Evolutionary conservation across 2,329 filamentous ascomycete species (phyloP).

Genomic region (Talaromyces islandicus): DNA sequence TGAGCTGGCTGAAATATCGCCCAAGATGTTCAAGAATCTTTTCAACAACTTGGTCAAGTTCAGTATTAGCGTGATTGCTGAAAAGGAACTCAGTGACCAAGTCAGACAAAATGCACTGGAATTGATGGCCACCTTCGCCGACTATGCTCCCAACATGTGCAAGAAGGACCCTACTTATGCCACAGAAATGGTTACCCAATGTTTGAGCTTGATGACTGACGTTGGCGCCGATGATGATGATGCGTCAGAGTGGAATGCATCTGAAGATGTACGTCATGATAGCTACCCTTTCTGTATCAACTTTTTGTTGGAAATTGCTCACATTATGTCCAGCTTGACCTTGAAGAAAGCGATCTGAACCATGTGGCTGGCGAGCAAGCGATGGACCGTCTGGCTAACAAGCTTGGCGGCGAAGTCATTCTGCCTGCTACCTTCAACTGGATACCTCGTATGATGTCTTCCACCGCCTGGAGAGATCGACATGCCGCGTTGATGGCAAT

Average conservation of each 20-base stretch:
- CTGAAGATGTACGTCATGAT: constrained; percentile 67
- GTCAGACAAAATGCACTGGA: constrained; percentile 92
- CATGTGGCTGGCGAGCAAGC: constrained; percentile 97
- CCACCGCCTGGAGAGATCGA: constrained; percentile 86
- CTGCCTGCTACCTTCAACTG: constrained; percentile 91
- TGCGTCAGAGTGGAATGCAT: constrained; percentile 84
- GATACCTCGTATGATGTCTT: constrained; percentile 97
- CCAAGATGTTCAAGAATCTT: constrained; percentile 95
- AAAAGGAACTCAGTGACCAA: constrained; percentile 87
- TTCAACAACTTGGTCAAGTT: constrained; percentile 92
- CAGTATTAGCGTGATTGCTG: constrained; percentile 86
- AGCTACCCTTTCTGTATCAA: neutral
- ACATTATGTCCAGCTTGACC: constrained; percentile 60
- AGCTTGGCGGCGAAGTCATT: constrained; percentile 89
- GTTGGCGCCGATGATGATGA: constrained; percentile 92
- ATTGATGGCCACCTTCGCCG: constrained; percentile 95
- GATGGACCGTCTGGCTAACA: constrained; percentile 96
- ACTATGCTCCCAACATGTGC: constrained; percentile 90
- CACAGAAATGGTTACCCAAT: constrained; percentile 96
- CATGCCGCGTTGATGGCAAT: constrained; percentile 98
- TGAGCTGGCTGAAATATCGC: constrained; percentile 86
- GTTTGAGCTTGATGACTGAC: constrained; percentile 95
- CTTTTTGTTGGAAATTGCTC: constrained; percentile 14
- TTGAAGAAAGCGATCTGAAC: constrained; percentile 93
- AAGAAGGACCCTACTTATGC: constrained; percentile 90